Conservation (phyloP, 1,139 yeast species). For the Candida sp. region DNA sequence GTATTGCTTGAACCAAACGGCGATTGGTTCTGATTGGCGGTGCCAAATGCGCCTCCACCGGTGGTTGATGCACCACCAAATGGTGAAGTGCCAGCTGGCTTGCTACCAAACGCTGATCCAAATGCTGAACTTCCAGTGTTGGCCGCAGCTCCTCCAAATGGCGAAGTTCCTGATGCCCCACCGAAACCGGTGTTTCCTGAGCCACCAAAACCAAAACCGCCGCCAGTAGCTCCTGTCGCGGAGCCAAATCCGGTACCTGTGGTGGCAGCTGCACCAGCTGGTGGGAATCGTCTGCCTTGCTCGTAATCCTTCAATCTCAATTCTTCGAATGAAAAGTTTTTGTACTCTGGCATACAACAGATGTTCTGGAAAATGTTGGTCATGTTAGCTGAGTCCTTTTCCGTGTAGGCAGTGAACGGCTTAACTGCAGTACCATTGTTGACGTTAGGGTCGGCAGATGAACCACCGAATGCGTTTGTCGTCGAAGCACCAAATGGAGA, state of each 20-base stretch:
- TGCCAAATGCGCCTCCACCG: conserved; percentile 18
- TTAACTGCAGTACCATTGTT: conserved; percentile 76
- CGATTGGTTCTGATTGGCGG: conserved; percentile 10
- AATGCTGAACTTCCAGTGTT: conserved; percentile 20
- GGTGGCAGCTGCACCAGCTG: conserved; percentile 26
- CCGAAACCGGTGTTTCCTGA: conserved; percentile 17
- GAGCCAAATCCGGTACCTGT: no score
- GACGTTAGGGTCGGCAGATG: conserved; percentile 38
- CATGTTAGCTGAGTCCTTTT: conserved; percentile 71
- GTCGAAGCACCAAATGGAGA: conserved; percentile 27
- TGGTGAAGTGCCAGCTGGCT: conserved; percentile 20
- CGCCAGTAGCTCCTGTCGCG: conserved; percentile 19
- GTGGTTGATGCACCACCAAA: conserved; percentile 11
- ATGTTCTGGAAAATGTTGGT: conserved; percentile 75
- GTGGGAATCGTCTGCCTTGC: conserved; percentile 70
- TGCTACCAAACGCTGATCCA: conserved; percentile 17
- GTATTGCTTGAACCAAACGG: conserved; percentile 12
- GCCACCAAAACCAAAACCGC: conserved; percentile 30
- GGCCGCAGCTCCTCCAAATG: conserved; percentile 24
- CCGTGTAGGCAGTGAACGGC: conserved; percentile 68
- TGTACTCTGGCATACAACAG: conserved; percentile 89
- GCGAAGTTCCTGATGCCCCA: conserved; percentile 13
- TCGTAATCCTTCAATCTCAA: conserved; percentile 88
- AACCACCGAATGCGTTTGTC: conserved; percentile 26
- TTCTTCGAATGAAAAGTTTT: conserved; percentile 83